phyloP scores from a whole-genome alignment of 495 filamentous ascomycete species.

The Pseudomonodictys pantanalensis region DNA sequence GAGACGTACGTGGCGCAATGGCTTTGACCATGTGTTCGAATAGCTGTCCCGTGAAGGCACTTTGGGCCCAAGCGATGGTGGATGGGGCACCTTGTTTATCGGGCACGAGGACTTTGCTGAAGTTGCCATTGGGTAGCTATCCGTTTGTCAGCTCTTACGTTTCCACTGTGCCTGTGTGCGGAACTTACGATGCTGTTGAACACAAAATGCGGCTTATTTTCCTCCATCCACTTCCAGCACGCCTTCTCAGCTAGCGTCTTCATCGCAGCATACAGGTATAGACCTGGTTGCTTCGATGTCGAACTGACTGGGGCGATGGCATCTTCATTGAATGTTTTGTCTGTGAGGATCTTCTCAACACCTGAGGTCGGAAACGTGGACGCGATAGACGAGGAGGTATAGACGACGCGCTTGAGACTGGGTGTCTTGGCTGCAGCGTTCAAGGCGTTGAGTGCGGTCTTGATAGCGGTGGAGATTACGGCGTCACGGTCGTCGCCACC shows the following conservation, averaged over 20 bases:
- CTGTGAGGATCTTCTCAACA: background rate
- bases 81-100: conserved; percentile 21
- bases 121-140: conserved; percentile 44
- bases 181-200: conserved; percentile 46
- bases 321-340: conserved; percentile 18
- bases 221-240: conserved; percentile 53
- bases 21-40: background rate
- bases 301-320: no score
- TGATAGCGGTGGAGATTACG: conserved; percentile 15
- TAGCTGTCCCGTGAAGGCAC: conserved; percentile 9
- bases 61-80: conserved; percentile 15
- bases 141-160: no score
- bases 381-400: conserved; percentile 26
- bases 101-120: conserved; percentile 27
- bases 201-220: conserved; percentile 48
- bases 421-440: conserved; percentile 24
- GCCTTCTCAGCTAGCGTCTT: conserved; percentile 55
- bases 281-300: conserved; percentile 14
- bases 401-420: conserved; percentile 28
- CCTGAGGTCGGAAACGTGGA: background rate
- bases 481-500: conserved; percentile 5
- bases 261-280: conserved; percentile 51
- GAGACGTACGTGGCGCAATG: conserved; percentile 17
- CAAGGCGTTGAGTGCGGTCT: conserved; percentile 20
- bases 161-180: no score